Percentiles rank a stretch among this genome's conserved stretches.
These are phyloP conservation scores for Kluyveromyces starmeri DNA, from an alignment of 805 yeast species.

Conservation along the genomic window DNA sequence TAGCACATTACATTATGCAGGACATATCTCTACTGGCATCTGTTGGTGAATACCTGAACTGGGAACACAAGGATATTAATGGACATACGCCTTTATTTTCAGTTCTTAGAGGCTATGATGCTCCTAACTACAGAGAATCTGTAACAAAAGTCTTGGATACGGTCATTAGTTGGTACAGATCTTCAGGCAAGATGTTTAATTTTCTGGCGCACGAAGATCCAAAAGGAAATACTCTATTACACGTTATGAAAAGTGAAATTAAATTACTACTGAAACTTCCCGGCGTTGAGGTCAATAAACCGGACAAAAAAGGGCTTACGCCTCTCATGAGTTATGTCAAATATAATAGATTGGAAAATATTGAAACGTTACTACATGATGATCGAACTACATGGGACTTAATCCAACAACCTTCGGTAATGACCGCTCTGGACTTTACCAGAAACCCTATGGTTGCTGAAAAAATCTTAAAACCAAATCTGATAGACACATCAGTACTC, in stretches of 20 bases:
- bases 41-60: slow-evolving; percentile 55
- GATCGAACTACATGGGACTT: slow-evolving; percentile 38
- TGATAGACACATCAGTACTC: slow-evolving; percentile 8
- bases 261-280: slow-evolving; percentile 31
- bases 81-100: slow-evolving; percentile 75
- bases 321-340: slow-evolving; percentile 67
- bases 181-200: slow-evolving; percentile 29
- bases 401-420: slow-evolving; percentile 23
- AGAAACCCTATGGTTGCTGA: slow-evolving; percentile 25
- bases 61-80: slow-evolving; percentile 57
- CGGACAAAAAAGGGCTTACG: slow-evolving; percentile 49
- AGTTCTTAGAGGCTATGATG: slow-evolving; percentile 74
- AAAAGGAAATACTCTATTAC: slow-evolving; percentile 70
- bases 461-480: slow-evolving; percentile 12
- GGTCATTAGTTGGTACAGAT: slow-evolving; percentile 36
- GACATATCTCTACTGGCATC: slow-evolving; percentile 40
- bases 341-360: slow-evolving; percentile 56
- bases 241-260: slow-evolving; percentile 50
- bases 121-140: slow-evolving; percentile 46
- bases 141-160: slow-evolving; percentile 38
- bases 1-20: slow-evolving; percentile 69
- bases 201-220: slow-evolving; percentile 60
- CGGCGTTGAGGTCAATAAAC: slow-evolving; percentile 45
- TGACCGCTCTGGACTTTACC: slow-evolving; percentile 40
- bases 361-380: slow-evolving; percentile 41